These are phyloP conservation scores for Actinidia arguta DNA, from an alignment of 179 eudicot species.

Conservation along the genomic window DNA sequence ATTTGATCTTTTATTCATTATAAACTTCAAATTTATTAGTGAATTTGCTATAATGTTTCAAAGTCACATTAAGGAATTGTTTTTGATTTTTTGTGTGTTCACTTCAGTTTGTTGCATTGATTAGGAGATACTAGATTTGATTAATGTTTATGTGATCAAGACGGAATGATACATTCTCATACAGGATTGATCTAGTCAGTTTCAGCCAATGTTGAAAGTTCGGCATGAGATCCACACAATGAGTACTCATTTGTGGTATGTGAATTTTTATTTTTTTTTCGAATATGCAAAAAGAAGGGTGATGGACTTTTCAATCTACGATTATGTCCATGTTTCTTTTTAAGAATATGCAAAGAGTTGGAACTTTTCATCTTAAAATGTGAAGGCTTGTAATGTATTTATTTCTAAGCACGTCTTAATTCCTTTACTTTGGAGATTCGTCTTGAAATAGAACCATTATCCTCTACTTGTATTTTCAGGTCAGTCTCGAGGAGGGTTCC, in stretches of 20 bases:
- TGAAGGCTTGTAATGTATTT: not conserved
- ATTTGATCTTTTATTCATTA: not conserved
- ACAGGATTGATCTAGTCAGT: constrained; percentile 87
- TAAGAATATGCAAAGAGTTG: not conserved
- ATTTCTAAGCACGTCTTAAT: no score
- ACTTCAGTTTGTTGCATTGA: not conserved
- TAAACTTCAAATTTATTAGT: not conserved
- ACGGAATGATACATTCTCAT: constrained; percentile 81
- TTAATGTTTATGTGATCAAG: constrained; percentile 36
- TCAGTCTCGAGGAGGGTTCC: constrained; percentile 88
- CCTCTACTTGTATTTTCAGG: constrained; percentile 48
- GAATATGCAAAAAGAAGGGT: not conserved
- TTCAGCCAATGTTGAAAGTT: constrained; percentile 85
- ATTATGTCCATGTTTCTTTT: not conserved
- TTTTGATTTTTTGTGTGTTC: not conserved
- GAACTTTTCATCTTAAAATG: not conserved
- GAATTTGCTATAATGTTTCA: not conserved
- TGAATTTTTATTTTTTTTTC: not conserved
- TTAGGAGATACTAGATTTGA: not conserved
- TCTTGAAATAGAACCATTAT: not conserved
- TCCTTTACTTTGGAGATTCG: no score
- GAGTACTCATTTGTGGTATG: constrained; percentile 84
- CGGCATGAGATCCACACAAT: constrained; percentile 94
- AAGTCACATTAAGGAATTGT: not conserved
- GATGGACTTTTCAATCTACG: no score